These are phyloP conservation scores for Musa troglodytarum DNA, from an alignment of 176 grass and related monocot genomes.

Conservation along the genomic window DNA sequence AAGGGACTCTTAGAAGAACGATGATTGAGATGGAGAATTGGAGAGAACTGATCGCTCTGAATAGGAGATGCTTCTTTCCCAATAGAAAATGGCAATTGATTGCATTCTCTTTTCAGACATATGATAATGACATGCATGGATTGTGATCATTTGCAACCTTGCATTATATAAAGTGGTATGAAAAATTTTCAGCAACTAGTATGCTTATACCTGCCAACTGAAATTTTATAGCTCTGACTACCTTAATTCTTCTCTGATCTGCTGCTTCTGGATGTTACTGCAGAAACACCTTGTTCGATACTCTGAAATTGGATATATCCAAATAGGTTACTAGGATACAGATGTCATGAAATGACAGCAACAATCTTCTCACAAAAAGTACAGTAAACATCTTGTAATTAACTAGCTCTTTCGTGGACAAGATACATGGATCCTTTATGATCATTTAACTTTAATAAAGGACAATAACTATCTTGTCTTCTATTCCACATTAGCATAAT, in stretches of 20 bases:
- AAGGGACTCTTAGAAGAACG: no score
- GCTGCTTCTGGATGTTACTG: constrained; percentile 35
- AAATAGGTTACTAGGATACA: constrained; percentile 14
- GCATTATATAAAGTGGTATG: neutral
- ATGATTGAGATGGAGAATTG: no score
- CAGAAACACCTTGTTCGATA: constrained; percentile 52
- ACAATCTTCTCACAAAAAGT: neutral
- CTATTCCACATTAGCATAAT: no score
- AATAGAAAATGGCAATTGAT: no score
- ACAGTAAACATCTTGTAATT: neutral
- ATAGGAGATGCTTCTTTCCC: no score
- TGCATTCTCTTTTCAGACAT: no score
- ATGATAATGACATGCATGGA: neutral
- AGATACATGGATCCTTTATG: no score
- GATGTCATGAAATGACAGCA: neutral
- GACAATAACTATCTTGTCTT: no score
- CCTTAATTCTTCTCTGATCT: constrained; percentile 16
- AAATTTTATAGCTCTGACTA: neutral
- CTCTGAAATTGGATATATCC: constrained; percentile 29
- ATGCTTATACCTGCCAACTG: neutral
- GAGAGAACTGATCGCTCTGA: no score
- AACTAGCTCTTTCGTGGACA: neutral
- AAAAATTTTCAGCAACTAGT: neutral
- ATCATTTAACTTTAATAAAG: no score
- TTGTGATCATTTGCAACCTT: neutral